These are phyloP conservation scores for Pogostemon cablin DNA, from an alignment of 257 asterid genomes.

Conservation along the genomic window DNA sequence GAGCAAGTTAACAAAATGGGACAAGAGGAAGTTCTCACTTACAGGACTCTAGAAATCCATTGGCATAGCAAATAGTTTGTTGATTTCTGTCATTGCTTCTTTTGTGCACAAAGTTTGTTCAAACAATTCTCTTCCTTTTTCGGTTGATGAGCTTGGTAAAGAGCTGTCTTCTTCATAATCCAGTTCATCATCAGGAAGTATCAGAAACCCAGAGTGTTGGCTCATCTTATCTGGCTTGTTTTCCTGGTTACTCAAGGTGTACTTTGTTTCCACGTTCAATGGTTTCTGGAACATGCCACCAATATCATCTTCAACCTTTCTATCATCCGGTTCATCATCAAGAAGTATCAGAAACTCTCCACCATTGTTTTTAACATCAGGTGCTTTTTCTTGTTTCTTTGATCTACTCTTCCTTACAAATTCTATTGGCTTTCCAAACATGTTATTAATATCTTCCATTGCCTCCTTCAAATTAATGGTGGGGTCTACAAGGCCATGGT, in stretches of 20 bases:
- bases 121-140: slow-evolving; percentile 55
- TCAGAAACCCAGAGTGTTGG: slow-evolving; percentile 50
- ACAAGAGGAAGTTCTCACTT: slow-evolving; percentile 29
- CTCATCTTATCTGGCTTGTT: slow-evolving; percentile 29
- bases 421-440: slow-evolving; percentile 96
- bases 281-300: slow-evolving; percentile 28
- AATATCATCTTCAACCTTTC: slow-evolving; percentile 27
- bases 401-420: slow-evolving; percentile 71
- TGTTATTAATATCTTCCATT: slow-evolving; percentile 85
- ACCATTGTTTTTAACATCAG: slow-evolving; percentile 37
- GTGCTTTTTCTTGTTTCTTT: slow-evolving; percentile 52
- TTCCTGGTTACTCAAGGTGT: slow-evolving; percentile 25
- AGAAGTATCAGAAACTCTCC: slow-evolving; percentile 57
- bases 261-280: slow-evolving; percentile 17
- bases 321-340: slow-evolving; percentile 47
- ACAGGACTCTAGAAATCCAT: slow-evolving; percentile 68
- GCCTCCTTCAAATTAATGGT: slow-evolving; percentile 94
- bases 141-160: slow-evolving; percentile 44
- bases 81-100: slow-evolving; percentile 92
- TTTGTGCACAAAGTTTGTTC: slow-evolving; percentile 83
- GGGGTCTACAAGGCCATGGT: slow-evolving; percentile 94
- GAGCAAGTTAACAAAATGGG: slow-evolving; percentile 16
- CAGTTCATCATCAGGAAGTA: slow-evolving; percentile 67
- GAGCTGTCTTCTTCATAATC: slow-evolving; percentile 46
- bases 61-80: slow-evolving; percentile 83